Evolutionary conservation across 306 rosid species (phyloP).

Genomic region (Inga laurina): DNA sequence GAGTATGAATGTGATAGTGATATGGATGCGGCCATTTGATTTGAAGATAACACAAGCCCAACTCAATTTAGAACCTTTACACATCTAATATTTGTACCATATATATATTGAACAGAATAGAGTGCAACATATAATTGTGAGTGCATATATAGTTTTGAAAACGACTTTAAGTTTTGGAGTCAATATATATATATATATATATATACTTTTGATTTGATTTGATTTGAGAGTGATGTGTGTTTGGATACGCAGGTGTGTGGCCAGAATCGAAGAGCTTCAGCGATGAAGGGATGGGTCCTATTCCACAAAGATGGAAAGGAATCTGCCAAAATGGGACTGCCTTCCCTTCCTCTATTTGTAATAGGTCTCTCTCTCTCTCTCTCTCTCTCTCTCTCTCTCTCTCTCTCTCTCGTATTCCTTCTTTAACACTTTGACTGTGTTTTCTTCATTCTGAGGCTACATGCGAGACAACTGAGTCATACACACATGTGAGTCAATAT

Average conservation of each 20-base stretch:
- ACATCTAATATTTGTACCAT: too few relatives aligned
- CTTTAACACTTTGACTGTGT: not conserved
- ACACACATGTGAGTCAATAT: constrained; percentile 16
- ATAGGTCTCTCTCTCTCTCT: constrained; percentile 64
- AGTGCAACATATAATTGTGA: not conserved
- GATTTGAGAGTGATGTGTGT: not conserved
- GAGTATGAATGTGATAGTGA: not conserved
- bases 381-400: too few relatives aligned
- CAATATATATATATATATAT: not conserved
- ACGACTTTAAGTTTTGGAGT: not conserved
- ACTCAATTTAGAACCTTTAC: not conserved
- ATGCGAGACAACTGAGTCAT: not conserved
- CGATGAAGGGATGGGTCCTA: constrained; percentile 71
- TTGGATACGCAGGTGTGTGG: constrained; percentile 61
- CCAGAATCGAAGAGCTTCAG: constrained; percentile 83
- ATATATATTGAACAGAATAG: not conserved
- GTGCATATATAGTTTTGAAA: not conserved
- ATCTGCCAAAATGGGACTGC: constrained; percentile 69
- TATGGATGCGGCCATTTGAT: not conserved
- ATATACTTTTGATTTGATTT: too few relatives aligned
- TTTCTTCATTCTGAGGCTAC: not conserved
- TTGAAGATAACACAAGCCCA: not conserved
- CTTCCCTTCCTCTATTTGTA: constrained; percentile 64
- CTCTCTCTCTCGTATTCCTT: not conserved
- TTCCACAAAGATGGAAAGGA: constrained; percentile 83